phyloP scores from a whole-genome alignment of 495 filamentous ascomycete genomes.

The Tuber umbilicatum region DNA sequence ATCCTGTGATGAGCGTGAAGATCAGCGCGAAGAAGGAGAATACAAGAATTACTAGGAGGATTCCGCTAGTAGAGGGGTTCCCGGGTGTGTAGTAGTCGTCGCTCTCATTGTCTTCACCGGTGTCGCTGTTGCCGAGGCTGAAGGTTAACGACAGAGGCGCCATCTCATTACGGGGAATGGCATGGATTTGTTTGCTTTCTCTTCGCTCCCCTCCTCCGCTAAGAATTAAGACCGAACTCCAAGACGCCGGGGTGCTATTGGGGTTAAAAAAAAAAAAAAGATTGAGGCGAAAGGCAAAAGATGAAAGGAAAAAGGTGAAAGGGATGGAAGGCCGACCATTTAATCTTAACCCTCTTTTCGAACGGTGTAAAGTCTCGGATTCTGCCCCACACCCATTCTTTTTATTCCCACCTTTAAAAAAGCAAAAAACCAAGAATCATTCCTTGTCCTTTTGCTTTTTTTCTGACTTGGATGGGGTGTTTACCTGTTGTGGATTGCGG shows the following conservation, averaged over 20 bases:
- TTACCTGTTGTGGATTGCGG: background rate
- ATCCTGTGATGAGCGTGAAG: slow-evolving; percentile 33
- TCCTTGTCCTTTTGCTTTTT: background rate
- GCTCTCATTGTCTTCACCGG: background rate
- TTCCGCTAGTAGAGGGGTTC: slow-evolving; percentile 18
- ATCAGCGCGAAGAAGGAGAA: slow-evolving; percentile 34
- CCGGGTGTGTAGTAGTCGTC: slow-evolving; percentile 4
- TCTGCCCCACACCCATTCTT: background rate
- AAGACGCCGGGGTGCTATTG: background rate
- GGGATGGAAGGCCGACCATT: background rate
- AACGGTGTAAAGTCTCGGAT: background rate
- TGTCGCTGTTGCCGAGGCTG: background rate
- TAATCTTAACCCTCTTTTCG: background rate
- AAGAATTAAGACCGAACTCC: background rate
- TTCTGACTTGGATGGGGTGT: background rate
- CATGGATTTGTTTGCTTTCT: background rate
- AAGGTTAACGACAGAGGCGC: background rate
- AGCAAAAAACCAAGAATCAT: background rate
- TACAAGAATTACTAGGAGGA: slow-evolving; percentile 33
- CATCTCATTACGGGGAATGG: background rate
- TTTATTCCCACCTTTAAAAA: background rate
- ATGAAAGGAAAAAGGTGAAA: background rate
- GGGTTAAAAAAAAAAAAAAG: background rate
- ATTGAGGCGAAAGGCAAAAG: background rate
- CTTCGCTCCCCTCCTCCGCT: background rate